Percentiles rank a stretch among this genome's conserved stretches.
These are phyloP conservation scores for Trichoderma koningii DNA, from an alignment of 2,329 filamentous ascomycete species.

Conservation along the genomic window DNA sequence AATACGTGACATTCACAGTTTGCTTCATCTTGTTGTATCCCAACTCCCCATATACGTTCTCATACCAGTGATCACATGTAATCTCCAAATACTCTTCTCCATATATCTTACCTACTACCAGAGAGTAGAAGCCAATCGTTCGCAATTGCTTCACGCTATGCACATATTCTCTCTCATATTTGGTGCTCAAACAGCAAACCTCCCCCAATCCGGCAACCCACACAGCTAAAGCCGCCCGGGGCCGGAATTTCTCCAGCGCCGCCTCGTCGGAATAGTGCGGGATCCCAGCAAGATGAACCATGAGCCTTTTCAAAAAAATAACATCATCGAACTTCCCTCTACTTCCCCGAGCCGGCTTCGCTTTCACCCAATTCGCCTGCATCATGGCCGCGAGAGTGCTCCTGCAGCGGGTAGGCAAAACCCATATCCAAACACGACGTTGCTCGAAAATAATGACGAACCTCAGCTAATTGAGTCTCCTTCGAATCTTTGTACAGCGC, in stretches of 20 bases:
- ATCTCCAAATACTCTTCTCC: no score
- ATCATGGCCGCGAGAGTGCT: conserved; percentile 63
- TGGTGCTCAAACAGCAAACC: neutral
- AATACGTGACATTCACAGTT: no score
- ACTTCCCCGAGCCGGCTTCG: conserved; percentile 22
- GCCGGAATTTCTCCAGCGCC: conserved; percentile 25
- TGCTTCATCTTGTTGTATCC: no score
- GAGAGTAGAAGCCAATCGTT: no score
- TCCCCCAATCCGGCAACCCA: conserved; percentile 9
- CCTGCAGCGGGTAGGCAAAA: conserved; percentile 53
- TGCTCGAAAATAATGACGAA: conserved; percentile 20
- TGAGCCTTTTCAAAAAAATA: conserved; percentile 26
- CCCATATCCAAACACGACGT: neutral
- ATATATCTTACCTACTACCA: no score
- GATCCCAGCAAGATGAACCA: conserved; percentile 22
- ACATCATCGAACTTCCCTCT: conserved; percentile 30
- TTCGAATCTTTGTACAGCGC: conserved; percentile 44
- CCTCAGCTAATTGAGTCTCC: conserved; percentile 37
- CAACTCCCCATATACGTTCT: no score
- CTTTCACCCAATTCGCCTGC: conserved; percentile 49
- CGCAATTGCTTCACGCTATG: no score
- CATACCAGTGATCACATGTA: no score
- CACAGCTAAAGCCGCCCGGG: neutral
- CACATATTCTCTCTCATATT: no score
- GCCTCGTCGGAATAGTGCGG: conserved; percentile 22